Evolutionary conservation across 495 filamentous ascomycete species (phyloP).

Genomic region (Durotheca rogersii): DNA sequence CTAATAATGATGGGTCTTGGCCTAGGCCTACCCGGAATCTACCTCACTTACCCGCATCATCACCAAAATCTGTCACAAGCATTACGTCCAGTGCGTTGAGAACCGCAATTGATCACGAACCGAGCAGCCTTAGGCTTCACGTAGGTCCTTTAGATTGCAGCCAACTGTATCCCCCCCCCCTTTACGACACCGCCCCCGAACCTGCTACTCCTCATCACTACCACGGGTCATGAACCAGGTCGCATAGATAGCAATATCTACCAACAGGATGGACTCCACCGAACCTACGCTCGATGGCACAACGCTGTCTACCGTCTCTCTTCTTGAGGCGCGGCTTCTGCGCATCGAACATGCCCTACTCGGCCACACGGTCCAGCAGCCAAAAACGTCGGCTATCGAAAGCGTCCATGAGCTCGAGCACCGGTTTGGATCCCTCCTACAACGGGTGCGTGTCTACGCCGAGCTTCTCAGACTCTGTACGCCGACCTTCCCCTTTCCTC

Average conservation of each 20-base stretch:
- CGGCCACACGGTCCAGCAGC: conserved; percentile 49
- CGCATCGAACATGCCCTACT: conserved; percentile 74
- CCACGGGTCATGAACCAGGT: neutral
- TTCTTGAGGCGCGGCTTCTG: conserved; percentile 73
- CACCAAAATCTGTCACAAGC: too few relatives aligned
- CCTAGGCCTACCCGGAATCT: too few relatives aligned
- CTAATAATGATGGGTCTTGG: too few relatives aligned
- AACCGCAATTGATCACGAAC: too few relatives aligned
- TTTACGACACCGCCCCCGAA: too few relatives aligned
- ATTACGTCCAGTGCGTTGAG: too few relatives aligned
- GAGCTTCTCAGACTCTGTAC: conserved; percentile 53
- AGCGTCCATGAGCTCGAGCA: conserved; percentile 66
- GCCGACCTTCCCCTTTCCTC: conserved; percentile 3
- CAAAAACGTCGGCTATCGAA: conserved; percentile 46
- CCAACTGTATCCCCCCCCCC: too few relatives aligned
- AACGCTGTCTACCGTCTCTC: conserved; percentile 64
- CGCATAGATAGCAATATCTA: neutral
- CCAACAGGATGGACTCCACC: conserved; percentile 35
- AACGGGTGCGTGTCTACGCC: conserved; percentile 45
- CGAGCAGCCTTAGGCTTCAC: too few relatives aligned
- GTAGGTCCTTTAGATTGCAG: too few relatives aligned
- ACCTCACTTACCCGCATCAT: too few relatives aligned
- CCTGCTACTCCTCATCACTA: too few relatives aligned
- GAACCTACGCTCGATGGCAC: conserved; percentile 53
- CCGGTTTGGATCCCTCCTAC: conserved; percentile 44